Evolutionary conservation across 176 grass and related monocot genomes (phyloP).

Genomic region (Melocanna baccifera): DNA sequence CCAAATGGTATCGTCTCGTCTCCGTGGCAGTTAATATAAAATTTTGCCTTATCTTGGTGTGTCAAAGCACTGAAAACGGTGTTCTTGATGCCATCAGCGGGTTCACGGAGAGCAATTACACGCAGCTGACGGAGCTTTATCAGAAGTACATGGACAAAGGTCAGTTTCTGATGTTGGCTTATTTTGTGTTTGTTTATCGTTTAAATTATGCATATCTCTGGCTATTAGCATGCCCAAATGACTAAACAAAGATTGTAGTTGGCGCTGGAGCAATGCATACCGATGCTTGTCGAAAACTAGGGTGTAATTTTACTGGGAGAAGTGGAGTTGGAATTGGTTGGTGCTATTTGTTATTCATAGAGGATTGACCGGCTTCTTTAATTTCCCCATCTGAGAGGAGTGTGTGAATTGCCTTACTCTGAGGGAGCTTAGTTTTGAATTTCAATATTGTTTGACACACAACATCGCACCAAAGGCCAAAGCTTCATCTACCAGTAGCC

Average conservation of each 20-base stretch:
- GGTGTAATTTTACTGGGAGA: background rate
- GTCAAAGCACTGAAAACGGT: conserved; percentile 5
- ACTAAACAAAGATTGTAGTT: background rate
- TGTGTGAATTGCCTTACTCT: background rate
- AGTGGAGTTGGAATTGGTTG: conserved; percentile 8
- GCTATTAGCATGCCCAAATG: background rate
- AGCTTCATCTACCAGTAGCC: background rate
- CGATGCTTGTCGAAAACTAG: background rate
- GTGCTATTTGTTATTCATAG: background rate
- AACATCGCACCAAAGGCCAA: background rate
- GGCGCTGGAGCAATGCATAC: background rate
- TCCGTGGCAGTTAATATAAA: background rate
- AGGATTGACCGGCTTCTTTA: background rate
- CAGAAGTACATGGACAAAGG: conserved; percentile 84
- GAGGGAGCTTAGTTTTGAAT: background rate
- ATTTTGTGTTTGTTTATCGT: background rate
- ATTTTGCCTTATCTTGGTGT: background rate
- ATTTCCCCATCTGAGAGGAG: background rate
- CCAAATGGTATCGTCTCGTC: conserved; percentile 65
- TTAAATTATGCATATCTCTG: background rate
- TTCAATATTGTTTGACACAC: background rate
- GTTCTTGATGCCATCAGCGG: conserved; percentile 44
- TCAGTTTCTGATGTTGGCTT: conserved; percentile 30
- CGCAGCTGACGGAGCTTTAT: conserved; percentile 77
- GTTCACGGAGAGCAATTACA: conserved; percentile 90